A percentile compares a stretch with the other conserved stretches of the same genome.
These are phyloP conservation scores for Neoconidiobolus thromboides DNA, from an alignment of 371 early-diverging fungal species.

Conservation along the genomic window DNA sequence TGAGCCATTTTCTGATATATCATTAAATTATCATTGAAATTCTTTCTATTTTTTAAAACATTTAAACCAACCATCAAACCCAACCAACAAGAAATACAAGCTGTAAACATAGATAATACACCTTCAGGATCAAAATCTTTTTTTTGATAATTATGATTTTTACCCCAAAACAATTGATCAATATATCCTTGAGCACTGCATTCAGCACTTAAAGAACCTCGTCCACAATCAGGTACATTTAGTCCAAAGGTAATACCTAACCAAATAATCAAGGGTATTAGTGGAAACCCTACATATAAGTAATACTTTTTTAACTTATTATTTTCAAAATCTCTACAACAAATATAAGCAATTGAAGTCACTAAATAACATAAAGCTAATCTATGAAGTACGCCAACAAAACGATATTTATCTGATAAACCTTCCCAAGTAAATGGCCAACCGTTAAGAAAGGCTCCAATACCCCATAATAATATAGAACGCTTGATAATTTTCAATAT, in stretches of 20 bases:
- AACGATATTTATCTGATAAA: conserved; percentile 11
- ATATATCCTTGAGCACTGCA: conserved; percentile 21
- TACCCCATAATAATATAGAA: conserved; percentile 13
- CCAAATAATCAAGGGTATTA: conserved; percentile 13
- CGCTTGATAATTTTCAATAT: conserved; percentile 11
- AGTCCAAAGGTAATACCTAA: conserved; percentile 14
- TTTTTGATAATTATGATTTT: conserved; percentile 16
- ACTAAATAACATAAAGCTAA: conserved; percentile 16
- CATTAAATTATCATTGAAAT: not conserved
- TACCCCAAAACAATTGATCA: conserved; percentile 19
- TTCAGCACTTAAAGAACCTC: conserved; percentile 12
- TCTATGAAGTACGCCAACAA: conserved; percentile 18
- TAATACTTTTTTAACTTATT: not conserved
- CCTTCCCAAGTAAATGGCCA: conserved; percentile 12
- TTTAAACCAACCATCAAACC: conserved; percentile 20
- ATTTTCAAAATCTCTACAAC: not conserved
- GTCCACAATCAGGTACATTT: conserved; percentile 4
- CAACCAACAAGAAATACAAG: conserved; percentile 17
- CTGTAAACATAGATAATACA: conserved; percentile 19
- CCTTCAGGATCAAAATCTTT: conserved; percentile 25
- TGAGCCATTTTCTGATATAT: conserved; percentile 8
- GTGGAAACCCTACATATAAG: conserved; percentile 5
- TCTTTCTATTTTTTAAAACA: conserved; percentile 12
- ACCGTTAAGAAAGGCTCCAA: conserved; percentile 17
- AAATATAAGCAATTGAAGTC: conserved; percentile 5